Evolutionary conservation across 768 basidiomycete genomes (phyloP).

Genomic region (Termitomyces sp.): DNA sequence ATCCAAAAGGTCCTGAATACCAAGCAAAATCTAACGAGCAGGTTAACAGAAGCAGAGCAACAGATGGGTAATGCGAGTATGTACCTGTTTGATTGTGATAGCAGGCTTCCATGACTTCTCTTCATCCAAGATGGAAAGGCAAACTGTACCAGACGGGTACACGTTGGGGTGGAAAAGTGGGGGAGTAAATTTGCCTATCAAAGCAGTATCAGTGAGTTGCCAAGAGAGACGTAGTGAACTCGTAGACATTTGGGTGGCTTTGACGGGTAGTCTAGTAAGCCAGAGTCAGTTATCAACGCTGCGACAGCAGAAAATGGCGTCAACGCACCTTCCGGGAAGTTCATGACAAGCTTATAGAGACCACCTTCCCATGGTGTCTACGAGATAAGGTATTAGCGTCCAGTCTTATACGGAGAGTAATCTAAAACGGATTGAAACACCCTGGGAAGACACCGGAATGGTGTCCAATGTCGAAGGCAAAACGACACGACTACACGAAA

Average conservation of each 20-base stretch:
- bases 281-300: background rate
- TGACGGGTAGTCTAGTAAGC: conserved; percentile 78
- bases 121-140: conserved; percentile 95
- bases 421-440: conserved; percentile 1
- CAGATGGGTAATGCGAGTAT: conserved; percentile 10
- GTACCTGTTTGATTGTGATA: conserved; percentile 97
- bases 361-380: conserved; percentile 98
- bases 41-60: background rate
- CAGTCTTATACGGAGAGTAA: conserved; percentile 12
- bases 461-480: conserved; percentile 5
- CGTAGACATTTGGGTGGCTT: conserved; percentile 87
- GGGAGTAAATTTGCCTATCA: conserved; percentile 90
- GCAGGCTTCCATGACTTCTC: conserved; percentile 99
- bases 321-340: conserved; percentile 90
- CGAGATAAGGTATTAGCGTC: conserved; percentile 10
- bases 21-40: conserved; percentile 75
- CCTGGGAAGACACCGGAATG: conserved; percentile 4
- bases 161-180: conserved; percentile 98
- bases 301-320: background rate
- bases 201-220: background rate
- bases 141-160: conserved; percentile 98
- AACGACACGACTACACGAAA: background rate
- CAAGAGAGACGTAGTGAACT: conserved; percentile 12
- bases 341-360: conserved; percentile 91
- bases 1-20: conserved; percentile 93